Base-by-base conservation (phyloP, 2,329 filamentous ascomycete species). In the Phyllosticta capitalensis region DNA sequence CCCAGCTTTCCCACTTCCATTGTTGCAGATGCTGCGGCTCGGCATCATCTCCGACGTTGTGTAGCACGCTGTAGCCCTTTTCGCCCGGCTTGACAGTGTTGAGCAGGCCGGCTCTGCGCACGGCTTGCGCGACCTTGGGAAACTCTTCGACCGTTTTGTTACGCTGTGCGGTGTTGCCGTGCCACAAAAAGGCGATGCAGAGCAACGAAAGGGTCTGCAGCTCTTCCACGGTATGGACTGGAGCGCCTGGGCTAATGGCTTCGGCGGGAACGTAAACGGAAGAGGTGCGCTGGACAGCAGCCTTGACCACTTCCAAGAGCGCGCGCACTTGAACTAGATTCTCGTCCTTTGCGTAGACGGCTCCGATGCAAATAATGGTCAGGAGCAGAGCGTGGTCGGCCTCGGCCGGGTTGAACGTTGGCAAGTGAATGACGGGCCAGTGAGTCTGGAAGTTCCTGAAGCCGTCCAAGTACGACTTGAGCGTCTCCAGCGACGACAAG, bases 381-480 rank as follows among this genome's bases (percentile, higher is more conserved):
- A 88, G 79, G 55, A 89, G 75, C 62, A 90, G 78, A 64, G 85
- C 84, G 62, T 85, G 83, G 69, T 86, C 84, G 53, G 84, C 82
- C 63, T 85, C 80, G 62, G 81, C 77, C 57, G 88, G 81, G 67
- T 84, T 81, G 72, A 90, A 89, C 9, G 86, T 88, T 38, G 86
- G 81, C 69, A 87, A 79, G 68, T 91, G 87, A 56, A 90, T 79
- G 64, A 88, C 79, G 20, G 87, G 84, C 75, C 88, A 89, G 71
- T 91, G 87, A 62, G 83, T 80, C 70, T 89, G 84, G 71, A 86
- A 90, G 71, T 88, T 84, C 61, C 81, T 83, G 76, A 88, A 90
- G 67, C 85, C 80, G 66, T 85, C 81, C 70, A 89, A 79, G 69
- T 89, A 89, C 68, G 85, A 81, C 75, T 84, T 85, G 68, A 89